phyloP scores from a whole-genome alignment of 1,139 yeast species.

The Candida glucosophila region DNA sequence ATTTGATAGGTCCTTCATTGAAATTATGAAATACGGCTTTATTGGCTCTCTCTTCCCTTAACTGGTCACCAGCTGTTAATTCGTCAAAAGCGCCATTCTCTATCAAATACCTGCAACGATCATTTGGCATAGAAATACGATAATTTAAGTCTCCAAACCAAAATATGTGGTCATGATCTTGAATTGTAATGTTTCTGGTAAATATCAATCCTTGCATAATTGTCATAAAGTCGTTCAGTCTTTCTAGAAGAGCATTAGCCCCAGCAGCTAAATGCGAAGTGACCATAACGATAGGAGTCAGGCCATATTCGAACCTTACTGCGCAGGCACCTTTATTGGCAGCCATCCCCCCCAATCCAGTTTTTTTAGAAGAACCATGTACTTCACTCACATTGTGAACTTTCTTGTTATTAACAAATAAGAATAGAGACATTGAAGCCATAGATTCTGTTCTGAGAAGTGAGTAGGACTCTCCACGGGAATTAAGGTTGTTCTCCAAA shows the following conservation, averaged over 20 bases:
- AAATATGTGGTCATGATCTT: constrained; percentile 76
- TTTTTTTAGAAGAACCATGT: constrained; percentile 74
- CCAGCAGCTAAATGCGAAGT: constrained; percentile 97
- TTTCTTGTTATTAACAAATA: constrained; percentile 35
- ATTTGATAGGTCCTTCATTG: constrained; percentile 63
- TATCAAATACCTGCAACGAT: constrained; percentile 57
- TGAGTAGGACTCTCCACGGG: constrained; percentile 25
- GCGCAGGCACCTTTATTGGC: constrained; percentile 93
- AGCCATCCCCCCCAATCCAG: constrained; percentile 87
- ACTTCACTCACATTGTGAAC: constrained; percentile 60
- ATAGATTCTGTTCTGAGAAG: constrained; percentile 36
- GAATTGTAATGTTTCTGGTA: constrained; percentile 58
- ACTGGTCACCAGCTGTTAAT: constrained; percentile 70
- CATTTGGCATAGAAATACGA: constrained; percentile 69
- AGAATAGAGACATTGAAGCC: constrained; percentile 34
- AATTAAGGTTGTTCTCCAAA: constrained; percentile 49
- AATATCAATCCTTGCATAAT: constrained; percentile 72
- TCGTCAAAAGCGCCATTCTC: constrained; percentile 35
- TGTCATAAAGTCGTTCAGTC: constrained; percentile 82
- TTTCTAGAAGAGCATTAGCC: constrained; percentile 68
- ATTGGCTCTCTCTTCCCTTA: constrained; percentile 64
- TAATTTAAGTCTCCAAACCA: constrained; percentile 98
- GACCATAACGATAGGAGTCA: constrained; percentile 73
- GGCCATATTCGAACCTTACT: constrained; percentile 67
- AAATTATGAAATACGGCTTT: constrained; percentile 79